These are phyloP conservation scores for Dactylella cylindrospora DNA, from an alignment of 2,329 filamentous ascomycete species.

Conservation along the genomic window DNA sequence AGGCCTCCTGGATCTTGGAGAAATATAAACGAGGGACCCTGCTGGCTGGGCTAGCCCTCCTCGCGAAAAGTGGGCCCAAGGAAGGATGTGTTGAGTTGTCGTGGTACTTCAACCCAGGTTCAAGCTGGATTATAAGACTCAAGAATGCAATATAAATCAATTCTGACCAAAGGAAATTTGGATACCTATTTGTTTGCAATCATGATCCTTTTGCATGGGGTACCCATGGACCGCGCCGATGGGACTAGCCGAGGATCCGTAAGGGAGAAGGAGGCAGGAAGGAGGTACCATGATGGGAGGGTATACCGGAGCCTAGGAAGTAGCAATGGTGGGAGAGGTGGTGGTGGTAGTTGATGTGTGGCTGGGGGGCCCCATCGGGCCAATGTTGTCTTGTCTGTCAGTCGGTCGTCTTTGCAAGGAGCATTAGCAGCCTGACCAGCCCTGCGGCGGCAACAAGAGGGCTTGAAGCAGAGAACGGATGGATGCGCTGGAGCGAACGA, in stretches of 20 bases:
- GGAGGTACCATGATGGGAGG: slow-evolving; percentile 8
- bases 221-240: not conserved
- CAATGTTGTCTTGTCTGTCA: no score
- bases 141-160: slow-evolving; percentile 5
- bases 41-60: slow-evolving; percentile 25
- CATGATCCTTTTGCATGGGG: not conserved
- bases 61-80: slow-evolving; percentile 34
- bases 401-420: no score
- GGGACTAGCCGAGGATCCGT: slow-evolving; percentile 13
- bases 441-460: no score
- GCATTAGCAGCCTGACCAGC: no score
- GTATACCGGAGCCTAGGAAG: no score
- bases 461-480: no score
- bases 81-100: slow-evolving; percentile 43
- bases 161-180: not conserved
- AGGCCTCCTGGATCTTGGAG: no score
- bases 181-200: slow-evolving; percentile 1
- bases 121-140: slow-evolving; percentile 5
- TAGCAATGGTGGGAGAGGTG: slow-evolving; percentile 16
- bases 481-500: slow-evolving; percentile 45
- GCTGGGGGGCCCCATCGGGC: slow-evolving; percentile 43
- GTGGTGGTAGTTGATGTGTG: slow-evolving; percentile 44
- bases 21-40: no score
- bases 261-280: slow-evolving; percentile 2
- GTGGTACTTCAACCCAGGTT: slow-evolving; percentile 40